phyloP scores from a whole-genome alignment of 495 filamentous ascomycete species.

The Aspergillus bertholletiae region DNA sequence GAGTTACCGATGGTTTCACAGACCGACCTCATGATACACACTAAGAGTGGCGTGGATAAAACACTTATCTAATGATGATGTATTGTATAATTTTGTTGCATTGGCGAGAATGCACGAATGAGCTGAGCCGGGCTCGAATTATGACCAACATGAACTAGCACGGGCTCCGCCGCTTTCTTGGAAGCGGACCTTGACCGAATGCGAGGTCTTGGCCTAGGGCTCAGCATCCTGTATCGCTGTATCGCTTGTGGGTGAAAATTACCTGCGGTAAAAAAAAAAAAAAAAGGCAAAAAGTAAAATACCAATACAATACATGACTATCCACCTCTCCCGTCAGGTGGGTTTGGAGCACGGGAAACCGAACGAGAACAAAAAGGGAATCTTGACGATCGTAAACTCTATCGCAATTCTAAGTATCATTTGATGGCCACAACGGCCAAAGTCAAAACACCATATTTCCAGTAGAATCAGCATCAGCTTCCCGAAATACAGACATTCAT shows the following conservation, averaged over 20 bases:
- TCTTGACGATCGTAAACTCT: background rate
- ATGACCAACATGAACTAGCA: background rate
- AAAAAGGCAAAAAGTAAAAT: background rate
- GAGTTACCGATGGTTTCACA: background rate
- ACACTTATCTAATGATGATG: background rate
- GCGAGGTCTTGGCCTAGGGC: background rate
- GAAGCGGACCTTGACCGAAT: background rate
- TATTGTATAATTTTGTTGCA: background rate
- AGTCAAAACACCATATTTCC: background rate
- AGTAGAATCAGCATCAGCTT: too few species aligned
- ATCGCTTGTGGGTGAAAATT: background rate
- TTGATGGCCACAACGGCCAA: background rate
- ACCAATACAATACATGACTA: background rate
- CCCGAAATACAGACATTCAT: background rate
- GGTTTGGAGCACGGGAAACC: background rate
- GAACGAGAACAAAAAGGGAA: background rate
- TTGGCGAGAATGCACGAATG: background rate
- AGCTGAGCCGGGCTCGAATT: background rate
- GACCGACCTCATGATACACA: background rate
- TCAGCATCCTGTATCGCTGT: background rate
- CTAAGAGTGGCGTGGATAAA: background rate
- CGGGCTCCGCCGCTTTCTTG: background rate
- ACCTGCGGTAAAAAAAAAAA: too few species aligned
- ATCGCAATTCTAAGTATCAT: background rate
- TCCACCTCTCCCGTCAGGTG: too few species aligned